Evolutionary conservation across 2,329 filamentous ascomycete genomes (phyloP), one percentile per base, ranked within the genome.

Genomic region (Stagonosporopsis cucurbitacearum): DNA sequence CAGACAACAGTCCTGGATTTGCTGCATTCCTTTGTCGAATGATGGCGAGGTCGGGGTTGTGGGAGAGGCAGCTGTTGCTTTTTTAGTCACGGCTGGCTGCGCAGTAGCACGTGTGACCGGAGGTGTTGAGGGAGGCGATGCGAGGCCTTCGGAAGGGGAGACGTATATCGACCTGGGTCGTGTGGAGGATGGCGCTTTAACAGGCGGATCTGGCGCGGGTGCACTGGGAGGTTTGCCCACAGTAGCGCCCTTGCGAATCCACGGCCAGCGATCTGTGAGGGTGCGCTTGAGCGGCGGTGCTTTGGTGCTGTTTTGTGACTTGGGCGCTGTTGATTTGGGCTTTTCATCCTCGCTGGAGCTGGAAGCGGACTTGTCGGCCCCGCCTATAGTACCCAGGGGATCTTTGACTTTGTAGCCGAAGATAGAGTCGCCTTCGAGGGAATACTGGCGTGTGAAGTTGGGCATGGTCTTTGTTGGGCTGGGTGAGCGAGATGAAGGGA

Each of bases 21-120:
- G 68, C 23, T 59, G 58, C 22, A 71, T 60, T 11, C 68, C 70
- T 0, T 56, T 59, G 7, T 71, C 64, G 45, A 70, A 66, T 2
- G 19, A 28, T 15, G 7, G n/a, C 13, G 36, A 12, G 19, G 15
- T 23, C 8, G 17, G 41, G 2, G 23, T 20, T 15, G 25, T 5
- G 4, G 44, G 6, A n/a, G 39, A 39, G 19, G 26, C n/a, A 4
- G 12, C 4, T 17, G 19, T 1, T 6, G 56, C 17, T 47, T 67
- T 65, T 23, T 63, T 58, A 7, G 58, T 49, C 4, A 63, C 65
- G 0, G 54, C 13, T 2, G 59, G 54, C 6, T 46, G 22, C 20
- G 64, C 51, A 23, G 57, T 62, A 15, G 37, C 57, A 2, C 56
- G 47, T 11, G 48, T 32, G 9, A 19, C 17, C 4, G 11, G 44